Evolutionary conservation across 192 early-diverging fungal genomes (phyloP), one percentile per base, ranked within the genome.

Genomic region (Coemansia sp.): DNA sequence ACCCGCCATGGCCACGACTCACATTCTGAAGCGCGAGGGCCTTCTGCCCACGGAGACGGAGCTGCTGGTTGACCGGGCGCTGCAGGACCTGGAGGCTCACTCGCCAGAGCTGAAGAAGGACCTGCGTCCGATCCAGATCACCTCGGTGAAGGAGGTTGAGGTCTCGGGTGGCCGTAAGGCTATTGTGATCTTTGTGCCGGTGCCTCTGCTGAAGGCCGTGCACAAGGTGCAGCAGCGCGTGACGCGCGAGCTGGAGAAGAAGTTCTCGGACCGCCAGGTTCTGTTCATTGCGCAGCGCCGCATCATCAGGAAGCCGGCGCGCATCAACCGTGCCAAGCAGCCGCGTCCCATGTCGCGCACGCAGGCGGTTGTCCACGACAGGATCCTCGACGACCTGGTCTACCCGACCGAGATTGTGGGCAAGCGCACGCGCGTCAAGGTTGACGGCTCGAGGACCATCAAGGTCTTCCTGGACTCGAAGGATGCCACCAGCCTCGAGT

Each of bases 391-490:
- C 72, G 96, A 98, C 76, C 82, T 98, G 39, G 93, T 96, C 48
- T 96, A 82, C 90, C 96, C 96, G 55, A 95, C 94, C 69, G 96
- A 98, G 79, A 98, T 98, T 74, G 87, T 95, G 51, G 96, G 96
- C 64, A 94, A 96, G 89, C 82, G 96, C 56, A 93, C 91, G 58
- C 91, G 91, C 79, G 90, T 96, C 67, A 87, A 87, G 77, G 85
- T 88, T 44, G 96, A 98, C 64, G 93, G 94, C 51, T 81, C 79
- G 77, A 91, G 88, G 78, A 78, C 86, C 66, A 87, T 89, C 80
- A 98, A 96, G 85, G 89, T 93, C 31, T 93, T 88, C 83, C 82
- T 98, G 64, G 93, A 96, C 83, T 85, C 80, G 58, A 98, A 98
- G 88, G 96, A 98, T 72, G 84, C 90, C 54, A 98, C 93, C 73